A percentile compares a stretch with the other conserved stretches of the same genome.
These are phyloP conservation scores for Trametes cingulata DNA, from an alignment of 768 basidiomycete species.

Conservation along the genomic window DNA sequence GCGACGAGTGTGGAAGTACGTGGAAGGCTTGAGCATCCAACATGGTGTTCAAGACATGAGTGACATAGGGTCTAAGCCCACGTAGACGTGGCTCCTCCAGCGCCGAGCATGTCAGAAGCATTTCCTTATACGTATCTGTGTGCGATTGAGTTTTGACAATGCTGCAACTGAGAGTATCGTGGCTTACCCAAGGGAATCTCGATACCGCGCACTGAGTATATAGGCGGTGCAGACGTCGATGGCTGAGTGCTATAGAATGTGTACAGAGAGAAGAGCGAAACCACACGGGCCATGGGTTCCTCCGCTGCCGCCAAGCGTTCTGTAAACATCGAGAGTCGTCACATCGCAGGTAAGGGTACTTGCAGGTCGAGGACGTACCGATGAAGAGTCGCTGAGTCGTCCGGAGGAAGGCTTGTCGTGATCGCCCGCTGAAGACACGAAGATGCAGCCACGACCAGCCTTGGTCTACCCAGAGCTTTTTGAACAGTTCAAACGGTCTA, in stretches of 20 bases:
- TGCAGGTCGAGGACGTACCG: conserved; percentile 44
- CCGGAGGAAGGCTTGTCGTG: conserved; percentile 63
- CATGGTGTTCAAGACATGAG: conserved; percentile 52
- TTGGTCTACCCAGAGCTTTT: conserved; percentile 59
- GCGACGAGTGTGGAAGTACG: conserved; percentile 54
- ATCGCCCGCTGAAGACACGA: conserved; percentile 66
- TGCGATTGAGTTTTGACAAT: conserved; percentile 1
- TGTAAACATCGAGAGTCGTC: conserved; percentile 35
- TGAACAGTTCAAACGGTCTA: conserved; percentile 70
- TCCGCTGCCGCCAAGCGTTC: conserved; percentile 55
- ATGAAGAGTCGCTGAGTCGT: conserved; percentile 64
- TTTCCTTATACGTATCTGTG: conserved; percentile 56
- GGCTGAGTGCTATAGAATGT: conserved; percentile 73
- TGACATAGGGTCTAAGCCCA: conserved; percentile 51
- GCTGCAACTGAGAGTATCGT: background rate
- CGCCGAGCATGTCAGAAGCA: conserved; percentile 49
- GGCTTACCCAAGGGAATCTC: conserved; percentile 60
- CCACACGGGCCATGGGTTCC: conserved; percentile 54
- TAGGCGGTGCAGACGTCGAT: conserved; percentile 47
- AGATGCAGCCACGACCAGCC: conserved; percentile 81
- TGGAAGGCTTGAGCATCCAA: conserved; percentile 54
- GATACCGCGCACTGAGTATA: conserved; percentile 54
- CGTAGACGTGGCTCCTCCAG: conserved; percentile 43
- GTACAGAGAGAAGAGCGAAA: conserved; percentile 70
- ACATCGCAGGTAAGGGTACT: too few species aligned